phyloP scores from a whole-genome alignment of 768 basidiomycete species.

The Lentinus brumalis region DNA sequence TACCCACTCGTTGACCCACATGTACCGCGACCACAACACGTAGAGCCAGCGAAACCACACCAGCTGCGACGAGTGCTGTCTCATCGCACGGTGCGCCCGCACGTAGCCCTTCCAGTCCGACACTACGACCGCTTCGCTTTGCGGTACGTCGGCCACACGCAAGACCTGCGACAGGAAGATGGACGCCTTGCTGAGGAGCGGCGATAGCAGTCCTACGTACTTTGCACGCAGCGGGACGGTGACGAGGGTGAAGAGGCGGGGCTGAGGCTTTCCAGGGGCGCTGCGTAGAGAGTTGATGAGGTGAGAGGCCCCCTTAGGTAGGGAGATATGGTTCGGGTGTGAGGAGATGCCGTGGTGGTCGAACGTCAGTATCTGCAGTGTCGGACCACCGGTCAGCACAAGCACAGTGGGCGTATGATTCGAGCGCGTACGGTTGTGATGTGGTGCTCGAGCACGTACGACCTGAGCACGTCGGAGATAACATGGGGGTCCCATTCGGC shows the following conservation, averaged over 20 bases:
- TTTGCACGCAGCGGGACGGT: slow-evolving; percentile 59
- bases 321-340: slow-evolving; percentile 84
- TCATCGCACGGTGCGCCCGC: slow-evolving; percentile 67
- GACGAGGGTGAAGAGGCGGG: slow-evolving; percentile 58
- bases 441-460: slow-evolving; percentile 57
- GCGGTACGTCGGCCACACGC: background rate
- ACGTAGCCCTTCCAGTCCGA: slow-evolving; percentile 59
- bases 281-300: slow-evolving; percentile 34
- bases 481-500: slow-evolving; percentile 60
- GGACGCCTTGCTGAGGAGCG: slow-evolving; percentile 51
- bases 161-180: slow-evolving; percentile 26
- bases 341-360: slow-evolving; percentile 75
- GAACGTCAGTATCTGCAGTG: slow-evolving; percentile 78
- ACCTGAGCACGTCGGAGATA: slow-evolving; percentile 58
- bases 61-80: slow-evolving; percentile 71
- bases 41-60: slow-evolving; percentile 92
- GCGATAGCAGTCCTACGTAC: slow-evolving; percentile 60
- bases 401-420: background rate
- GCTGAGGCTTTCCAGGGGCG: slow-evolving; percentile 30
- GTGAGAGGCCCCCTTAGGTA: slow-evolving; percentile 56
- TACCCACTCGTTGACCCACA: slow-evolving; percentile 91
- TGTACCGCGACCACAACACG: slow-evolving; percentile 76
- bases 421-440: slow-evolving; percentile 57
- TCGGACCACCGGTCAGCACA: background rate
- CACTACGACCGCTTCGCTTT: slow-evolving; percentile 45